Base-by-base conservation (phyloP, 805 yeast species). In the Torulaspora indica region DNA sequence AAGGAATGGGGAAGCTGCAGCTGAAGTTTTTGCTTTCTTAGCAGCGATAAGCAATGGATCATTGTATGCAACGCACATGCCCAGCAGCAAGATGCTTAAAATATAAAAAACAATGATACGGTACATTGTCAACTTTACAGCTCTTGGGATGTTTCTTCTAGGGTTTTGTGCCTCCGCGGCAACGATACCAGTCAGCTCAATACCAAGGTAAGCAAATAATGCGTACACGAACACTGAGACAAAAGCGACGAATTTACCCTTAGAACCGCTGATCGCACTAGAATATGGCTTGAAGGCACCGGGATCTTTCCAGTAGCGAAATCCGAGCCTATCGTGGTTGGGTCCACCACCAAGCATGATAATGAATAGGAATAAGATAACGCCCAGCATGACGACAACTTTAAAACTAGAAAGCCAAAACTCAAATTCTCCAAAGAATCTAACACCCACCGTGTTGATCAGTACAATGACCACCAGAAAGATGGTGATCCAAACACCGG, bases 1-100 rank as follows among this genome's bases (percentile, higher is more conserved):
- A 42, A 85, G 90, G 57, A 85, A 86, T 31, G 95, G 95, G 12
- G 93, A 83, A 15, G 91, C 89, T 32, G 82, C 74, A 2, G 90
- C 88, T 34, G 71, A 70, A 1, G 77, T 66, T n/a, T 68, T 61
- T 40, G 78, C 73, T 3, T 56, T 51, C 23, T 77, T 31, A 17
- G 78, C 73, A 12, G 80, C 79, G 20, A 65, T 31, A 48, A 83
- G 70, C 38, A 64, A 53, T 31, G 75, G 72, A 58, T 79, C 81
- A 50, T 70, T 71, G 47, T 76, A 76, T 29, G 85, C 75, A 45
- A 83, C 90, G 60, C 80, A 72, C 78, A 81, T 72, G 36, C 88
- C 87, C 51, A 85, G 67, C 46, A 83, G 65, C 53, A 82, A 71
- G 42, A 82, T 78, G 20, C 84, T 73, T 30, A 76, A 58, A 36